A percentile compares a stretch with the other conserved stretches of the same genome.
Evolutionary conservation across 1,284 basidiomycete species (phyloP).

Genomic region (Cryptococcus depauperatus): DNA sequence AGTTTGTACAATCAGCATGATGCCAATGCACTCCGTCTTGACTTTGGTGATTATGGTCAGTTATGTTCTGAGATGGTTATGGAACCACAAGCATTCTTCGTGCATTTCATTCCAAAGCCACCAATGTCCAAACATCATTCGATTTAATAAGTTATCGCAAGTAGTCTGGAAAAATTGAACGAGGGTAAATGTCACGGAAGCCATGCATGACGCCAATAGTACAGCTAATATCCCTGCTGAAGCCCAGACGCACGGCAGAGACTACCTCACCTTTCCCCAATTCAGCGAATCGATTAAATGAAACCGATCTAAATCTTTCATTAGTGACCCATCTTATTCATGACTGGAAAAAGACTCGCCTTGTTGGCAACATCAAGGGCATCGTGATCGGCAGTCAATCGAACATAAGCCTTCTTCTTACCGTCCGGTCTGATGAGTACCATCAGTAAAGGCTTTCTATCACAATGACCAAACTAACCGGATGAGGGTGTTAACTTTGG

Average conservation of each 20-base stretch:
- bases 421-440: slow-evolving; percentile 78
- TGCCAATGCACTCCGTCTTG: too few relatives aligned
- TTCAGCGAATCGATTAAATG: slow-evolving; percentile 35
- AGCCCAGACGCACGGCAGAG: neutral
- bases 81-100: too few relatives aligned
- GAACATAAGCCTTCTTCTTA: slow-evolving; percentile 98
- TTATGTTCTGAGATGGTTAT: too few relatives aligned
- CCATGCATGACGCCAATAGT: slow-evolving; percentile 21
- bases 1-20: too few relatives aligned
- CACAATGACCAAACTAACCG: slow-evolving; percentile 51
- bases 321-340: slow-evolving; percentile 2
- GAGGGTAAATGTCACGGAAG: slow-evolving; percentile 7
- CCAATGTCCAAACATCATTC: too few relatives aligned
- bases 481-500: slow-evolving; percentile 96
- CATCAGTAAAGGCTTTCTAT: neutral
- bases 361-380: slow-evolving; percentile 98
- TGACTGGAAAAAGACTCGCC: slow-evolving; percentile 50
- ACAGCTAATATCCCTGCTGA: slow-evolving; percentile 8
- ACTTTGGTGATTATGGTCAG: too few relatives aligned
- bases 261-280: neutral
- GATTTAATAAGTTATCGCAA: too few relatives aligned
- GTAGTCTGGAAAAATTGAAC: too few relatives aligned
- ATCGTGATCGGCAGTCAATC: slow-evolving; percentile 90
- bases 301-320: slow-evolving; percentile 42
- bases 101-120: too few relatives aligned